A percentile compares a stretch with the other conserved stretches of the same genome.
phyloP scores from a whole-genome alignment of 108 stramenopile species.

The Cyclotella cryptica region DNA sequence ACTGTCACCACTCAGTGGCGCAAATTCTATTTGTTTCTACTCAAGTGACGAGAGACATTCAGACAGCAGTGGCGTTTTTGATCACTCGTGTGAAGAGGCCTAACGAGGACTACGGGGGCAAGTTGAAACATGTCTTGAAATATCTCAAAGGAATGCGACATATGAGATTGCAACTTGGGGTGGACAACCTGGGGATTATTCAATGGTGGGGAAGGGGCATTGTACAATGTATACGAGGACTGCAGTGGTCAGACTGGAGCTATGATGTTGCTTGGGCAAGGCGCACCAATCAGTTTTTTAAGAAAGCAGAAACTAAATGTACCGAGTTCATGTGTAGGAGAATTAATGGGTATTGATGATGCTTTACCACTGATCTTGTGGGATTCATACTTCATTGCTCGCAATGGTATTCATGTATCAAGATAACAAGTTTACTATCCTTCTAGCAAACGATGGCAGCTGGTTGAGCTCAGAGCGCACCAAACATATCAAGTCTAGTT shows the following conservation, averaged over 20 bases:
- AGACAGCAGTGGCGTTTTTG: slow-evolving; percentile 5
- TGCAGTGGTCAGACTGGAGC: background rate
- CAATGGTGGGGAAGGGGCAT: background rate
- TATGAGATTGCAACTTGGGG: background rate
- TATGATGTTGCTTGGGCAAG: slow-evolving; percentile 1
- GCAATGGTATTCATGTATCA: background rate
- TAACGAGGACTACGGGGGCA: background rate
- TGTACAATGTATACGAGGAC: background rate
- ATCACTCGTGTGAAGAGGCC: slow-evolving; percentile 1
- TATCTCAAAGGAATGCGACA: background rate
- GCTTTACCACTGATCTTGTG: background rate
- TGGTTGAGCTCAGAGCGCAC: too few relatives aligned
- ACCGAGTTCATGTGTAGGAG: background rate
- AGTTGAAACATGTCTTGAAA: background rate
- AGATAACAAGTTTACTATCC: slow-evolving; percentile 7
- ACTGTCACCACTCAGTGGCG: background rate
- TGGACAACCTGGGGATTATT: background rate
- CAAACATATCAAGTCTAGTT: too few relatives aligned
- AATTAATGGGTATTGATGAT: background rate
- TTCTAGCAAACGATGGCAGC: too few relatives aligned
- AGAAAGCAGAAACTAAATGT: slow-evolving; percentile 3
- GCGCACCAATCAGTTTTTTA: background rate
- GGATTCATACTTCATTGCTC: background rate
- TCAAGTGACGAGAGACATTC: background rate
- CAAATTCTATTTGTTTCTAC: background rate